Conservation (phyloP, 2,329 filamentous ascomycete genomes). For the Thelonectria rubi region DNA sequence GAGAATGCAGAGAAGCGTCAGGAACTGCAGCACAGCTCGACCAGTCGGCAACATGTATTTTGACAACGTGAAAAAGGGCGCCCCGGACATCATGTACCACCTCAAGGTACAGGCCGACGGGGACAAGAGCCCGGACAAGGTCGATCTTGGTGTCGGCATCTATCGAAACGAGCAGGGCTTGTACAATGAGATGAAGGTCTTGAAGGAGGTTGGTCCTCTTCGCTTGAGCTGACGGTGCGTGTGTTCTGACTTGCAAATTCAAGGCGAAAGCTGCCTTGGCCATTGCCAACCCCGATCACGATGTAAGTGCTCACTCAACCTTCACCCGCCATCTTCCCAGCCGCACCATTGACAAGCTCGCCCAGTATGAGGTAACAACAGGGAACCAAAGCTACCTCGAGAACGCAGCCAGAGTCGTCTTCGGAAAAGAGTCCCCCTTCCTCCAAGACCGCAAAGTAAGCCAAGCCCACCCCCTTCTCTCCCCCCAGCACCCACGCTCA, state of each 20-base stretch:
- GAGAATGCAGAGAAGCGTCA: slow-evolving; percentile 1
- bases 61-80: slow-evolving; percentile 38
- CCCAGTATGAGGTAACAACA: slow-evolving; percentile 48
- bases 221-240: neutral
- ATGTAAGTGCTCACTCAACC: slow-evolving; percentile 32
- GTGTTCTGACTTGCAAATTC: neutral
- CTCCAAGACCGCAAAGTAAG: slow-evolving; percentile 21
- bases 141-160: slow-evolving; percentile 50
- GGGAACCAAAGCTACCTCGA: slow-evolving; percentile 45
- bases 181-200: slow-evolving; percentile 45
- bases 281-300: slow-evolving; percentile 37
- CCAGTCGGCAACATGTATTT: slow-evolving; percentile 35
- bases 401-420: slow-evolving; percentile 43
- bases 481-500: neutral
- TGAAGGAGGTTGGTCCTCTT: slow-evolving; percentile 29
- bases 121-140: slow-evolving; percentile 44
- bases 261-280: slow-evolving; percentile 40
- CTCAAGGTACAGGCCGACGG: slow-evolving; percentile 45
- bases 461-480: neutral
- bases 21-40: neutral
- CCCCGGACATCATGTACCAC: slow-evolving; percentile 45
- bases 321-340: neutral
- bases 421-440: slow-evolving; percentile 36
- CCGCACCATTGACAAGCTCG: no score
- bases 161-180: slow-evolving; percentile 47